Evolutionary conservation across 202 grass and related monocot species (phyloP).

Genomic region (Miscanthus sacchariflorus): DNA sequence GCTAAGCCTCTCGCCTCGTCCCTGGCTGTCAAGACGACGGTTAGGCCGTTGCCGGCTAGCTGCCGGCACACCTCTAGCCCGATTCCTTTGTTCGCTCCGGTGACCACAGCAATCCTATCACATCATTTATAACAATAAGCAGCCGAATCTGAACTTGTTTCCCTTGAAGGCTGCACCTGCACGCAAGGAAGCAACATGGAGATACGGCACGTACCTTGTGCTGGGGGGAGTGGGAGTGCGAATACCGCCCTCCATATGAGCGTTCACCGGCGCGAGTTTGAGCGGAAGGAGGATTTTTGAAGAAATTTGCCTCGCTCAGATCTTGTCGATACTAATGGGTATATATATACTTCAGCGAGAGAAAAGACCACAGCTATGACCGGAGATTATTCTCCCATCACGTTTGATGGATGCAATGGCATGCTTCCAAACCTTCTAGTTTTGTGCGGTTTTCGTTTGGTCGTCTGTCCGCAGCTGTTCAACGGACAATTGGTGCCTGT

Average conservation of each 20-base stretch:
- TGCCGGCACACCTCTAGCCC: constrained; percentile 51
- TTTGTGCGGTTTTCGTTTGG: background rate
- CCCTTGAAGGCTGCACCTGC: background rate
- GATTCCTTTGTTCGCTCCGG: too few species aligned
- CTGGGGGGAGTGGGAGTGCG: too few species aligned
- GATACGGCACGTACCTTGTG: background rate
- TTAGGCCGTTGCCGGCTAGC: constrained; percentile 40
- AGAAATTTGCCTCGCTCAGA: background rate
- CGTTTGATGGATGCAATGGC: background rate
- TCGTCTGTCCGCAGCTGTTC: background rate
- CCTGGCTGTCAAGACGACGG: constrained; percentile 54
- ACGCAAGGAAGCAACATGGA: background rate
- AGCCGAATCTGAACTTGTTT: background rate
- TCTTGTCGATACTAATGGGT: background rate
- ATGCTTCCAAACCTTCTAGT: too few species aligned
- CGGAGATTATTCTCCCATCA: background rate
- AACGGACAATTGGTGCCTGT: background rate
- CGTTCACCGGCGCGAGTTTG: background rate
- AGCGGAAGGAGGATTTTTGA: background rate
- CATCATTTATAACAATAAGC: background rate
- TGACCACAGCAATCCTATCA: constrained; percentile 13
- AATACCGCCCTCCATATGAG: background rate
- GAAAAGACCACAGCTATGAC: background rate
- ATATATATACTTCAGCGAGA: background rate
- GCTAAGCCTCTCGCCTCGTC: constrained; percentile 49